A percentile compares a stretch with the other conserved stretches of the same genome.
phyloP scores from a whole-genome alignment of 202 grass and related monocot species.

The Brachypodium distachyon region DNA sequence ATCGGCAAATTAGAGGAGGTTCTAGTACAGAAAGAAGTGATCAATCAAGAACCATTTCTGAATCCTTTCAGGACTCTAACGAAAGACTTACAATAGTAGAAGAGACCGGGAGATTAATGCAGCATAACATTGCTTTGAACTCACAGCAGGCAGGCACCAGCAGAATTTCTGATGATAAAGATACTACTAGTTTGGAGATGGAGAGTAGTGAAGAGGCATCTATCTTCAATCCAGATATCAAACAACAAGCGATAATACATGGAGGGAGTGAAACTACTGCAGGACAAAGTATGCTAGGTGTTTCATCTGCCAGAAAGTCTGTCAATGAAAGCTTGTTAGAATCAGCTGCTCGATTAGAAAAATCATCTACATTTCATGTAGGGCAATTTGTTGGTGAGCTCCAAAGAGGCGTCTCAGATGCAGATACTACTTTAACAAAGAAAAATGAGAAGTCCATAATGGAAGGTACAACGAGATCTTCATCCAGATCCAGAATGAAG shows the following conservation, averaged over 20 bases:
- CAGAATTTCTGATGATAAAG: conserved; percentile 14
- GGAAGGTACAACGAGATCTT: conserved; percentile 40
- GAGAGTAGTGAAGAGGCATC: conserved; percentile 13
- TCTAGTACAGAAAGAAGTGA: conserved; percentile 17
- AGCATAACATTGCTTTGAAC: conserved; percentile 24
- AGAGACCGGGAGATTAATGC: background rate
- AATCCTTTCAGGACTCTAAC: conserved; percentile 20
- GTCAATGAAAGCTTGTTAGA: conserved; percentile 54
- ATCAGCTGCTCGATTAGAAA: conserved; percentile 72
- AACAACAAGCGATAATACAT: background rate
- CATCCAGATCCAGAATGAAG: conserved; percentile 46
- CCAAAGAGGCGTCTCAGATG: conserved; percentile 36
- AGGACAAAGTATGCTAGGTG: conserved; percentile 28
- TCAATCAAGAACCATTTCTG: conserved; percentile 9
- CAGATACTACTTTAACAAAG: conserved; percentile 18
- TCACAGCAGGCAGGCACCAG: conserved; percentile 18
- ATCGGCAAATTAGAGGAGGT: conserved; percentile 11
- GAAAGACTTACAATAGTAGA: conserved; percentile 14
- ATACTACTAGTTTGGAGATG: conserved; percentile 19
- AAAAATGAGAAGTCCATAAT: conserved; percentile 33
- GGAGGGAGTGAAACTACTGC: conserved; percentile 24
- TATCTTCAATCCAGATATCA: conserved; percentile 5
- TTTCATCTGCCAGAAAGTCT: conserved; percentile 25
- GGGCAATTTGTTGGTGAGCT: conserved; percentile 67
- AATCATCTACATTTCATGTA: conserved; percentile 64